A percentile compares a stretch with the other conserved stretches of the same genome.
These are phyloP conservation scores for Withania somnifera DNA, from an alignment of 305 asterid genomes.

Conservation along the genomic window DNA sequence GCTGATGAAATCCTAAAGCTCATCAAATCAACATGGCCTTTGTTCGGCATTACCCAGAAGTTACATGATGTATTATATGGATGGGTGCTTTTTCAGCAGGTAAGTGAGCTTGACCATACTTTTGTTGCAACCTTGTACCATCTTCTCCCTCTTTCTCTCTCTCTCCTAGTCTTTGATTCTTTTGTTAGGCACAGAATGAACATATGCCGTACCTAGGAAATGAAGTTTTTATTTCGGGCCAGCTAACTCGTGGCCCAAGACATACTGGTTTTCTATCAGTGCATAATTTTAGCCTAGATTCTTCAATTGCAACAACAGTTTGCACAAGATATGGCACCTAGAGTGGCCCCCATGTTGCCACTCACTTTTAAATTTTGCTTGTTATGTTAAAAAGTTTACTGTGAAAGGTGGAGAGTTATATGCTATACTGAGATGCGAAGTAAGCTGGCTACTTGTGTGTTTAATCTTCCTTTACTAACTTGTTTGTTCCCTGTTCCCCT, in stretches of 20 bases:
- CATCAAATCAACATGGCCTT: slow-evolving; percentile 74
- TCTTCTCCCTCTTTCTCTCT: not conserved
- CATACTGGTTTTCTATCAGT: not conserved
- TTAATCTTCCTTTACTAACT: not conserved
- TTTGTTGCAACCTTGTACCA: not conserved
- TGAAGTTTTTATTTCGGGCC: not conserved
- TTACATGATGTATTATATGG: slow-evolving; percentile 70
- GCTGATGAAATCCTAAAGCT: slow-evolving; percentile 67
- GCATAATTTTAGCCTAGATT: not conserved
- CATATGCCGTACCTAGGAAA: not conserved
- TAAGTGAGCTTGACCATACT: slow-evolving; percentile 16
- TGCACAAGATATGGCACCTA: not conserved
- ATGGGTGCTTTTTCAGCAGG: slow-evolving; percentile 97
- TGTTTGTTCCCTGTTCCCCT: not conserved
- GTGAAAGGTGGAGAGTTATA: not conserved
- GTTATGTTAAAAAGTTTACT: not conserved
- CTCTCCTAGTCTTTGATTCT: not conserved
- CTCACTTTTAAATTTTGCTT: not conserved
- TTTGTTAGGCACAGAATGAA: not conserved
- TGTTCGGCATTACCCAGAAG: slow-evolving; percentile 76
- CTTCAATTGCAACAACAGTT: not conserved
- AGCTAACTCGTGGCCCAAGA: not conserved
- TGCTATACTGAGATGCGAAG: not conserved
- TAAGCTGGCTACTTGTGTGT: not conserved
- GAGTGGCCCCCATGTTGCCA: not conserved